These are phyloP conservation scores for Phellinidium pouzarii DNA, from an alignment of 1,284 basidiomycete species.

Conservation along the genomic window DNA sequence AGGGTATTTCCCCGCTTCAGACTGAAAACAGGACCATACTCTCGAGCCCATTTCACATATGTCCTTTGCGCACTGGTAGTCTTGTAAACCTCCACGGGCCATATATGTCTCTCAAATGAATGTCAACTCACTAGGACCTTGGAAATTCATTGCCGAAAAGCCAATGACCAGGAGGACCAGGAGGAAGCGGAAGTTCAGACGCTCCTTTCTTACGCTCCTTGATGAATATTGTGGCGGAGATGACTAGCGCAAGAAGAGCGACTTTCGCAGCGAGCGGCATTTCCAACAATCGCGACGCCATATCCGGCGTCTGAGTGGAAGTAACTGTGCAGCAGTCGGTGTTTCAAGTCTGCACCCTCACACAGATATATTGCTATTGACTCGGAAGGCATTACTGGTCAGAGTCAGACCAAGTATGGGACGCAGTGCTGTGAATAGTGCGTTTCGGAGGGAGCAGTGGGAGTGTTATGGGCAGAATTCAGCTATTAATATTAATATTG, in stretches of 20 bases:
- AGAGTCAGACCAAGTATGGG: too few relatives aligned
- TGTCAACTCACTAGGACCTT: slow-evolving; percentile 19
- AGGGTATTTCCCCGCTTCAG: slow-evolving; percentile 28
- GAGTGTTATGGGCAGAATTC: too few relatives aligned
- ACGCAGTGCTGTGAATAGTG: too few relatives aligned
- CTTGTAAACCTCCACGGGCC: background rate
- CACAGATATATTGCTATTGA: too few relatives aligned
- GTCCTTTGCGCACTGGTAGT: slow-evolving; percentile 12
- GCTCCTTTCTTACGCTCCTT: background rate
- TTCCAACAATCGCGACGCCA: background rate
- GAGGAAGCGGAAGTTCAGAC: slow-evolving; percentile 22
- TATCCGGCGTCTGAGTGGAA: too few relatives aligned
- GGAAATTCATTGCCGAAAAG: slow-evolving; percentile 23
- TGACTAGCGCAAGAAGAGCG: background rate
- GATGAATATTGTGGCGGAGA: background rate
- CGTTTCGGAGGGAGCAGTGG: too few relatives aligned
- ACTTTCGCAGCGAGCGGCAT: background rate
- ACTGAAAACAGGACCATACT: slow-evolving; percentile 34
- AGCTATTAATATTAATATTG: too few relatives aligned
- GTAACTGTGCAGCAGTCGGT: too few relatives aligned
- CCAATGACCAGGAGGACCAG: slow-evolving; percentile 25
- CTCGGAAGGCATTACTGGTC: too few relatives aligned
- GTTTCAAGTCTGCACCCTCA: too few relatives aligned
- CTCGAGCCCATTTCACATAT: slow-evolving; percentile 31
- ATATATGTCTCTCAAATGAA: background rate